Base-by-base conservation (phyloP, 2,329 filamentous ascomycete genomes). In the Phyllosticta paracitricarpa region DNA sequence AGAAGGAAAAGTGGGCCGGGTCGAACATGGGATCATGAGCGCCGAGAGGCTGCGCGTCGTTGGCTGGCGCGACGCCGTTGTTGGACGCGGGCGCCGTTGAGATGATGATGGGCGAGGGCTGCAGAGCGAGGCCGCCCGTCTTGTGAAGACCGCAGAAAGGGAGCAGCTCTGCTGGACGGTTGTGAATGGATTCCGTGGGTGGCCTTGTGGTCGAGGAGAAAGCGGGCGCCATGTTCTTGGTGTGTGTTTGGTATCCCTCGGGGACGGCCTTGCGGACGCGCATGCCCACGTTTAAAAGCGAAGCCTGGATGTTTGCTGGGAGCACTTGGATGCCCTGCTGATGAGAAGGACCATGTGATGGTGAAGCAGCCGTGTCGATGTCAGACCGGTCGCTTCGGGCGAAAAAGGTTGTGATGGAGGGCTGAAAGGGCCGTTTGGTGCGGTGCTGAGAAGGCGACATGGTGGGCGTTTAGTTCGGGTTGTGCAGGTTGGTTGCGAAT, bases 231-330 rank as follows among this genome's bases (percentile, higher is more conserved):
- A 12, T 7, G 17, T 14, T 54, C 5, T 26, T 28, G 48, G 56
- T 78, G 64, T 76, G 82, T 1, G 89, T 96, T 78, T 96, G 95
- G 81, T 97, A 97, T 63, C 93, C 93, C 72, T 97, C 92, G 0
- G 91, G 88, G 7, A 97, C 89, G 10, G 89, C 89, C 77, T 97
- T 97, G 71, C 93, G 88, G 57, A 97, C 83, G 25, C 93, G 87
- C 91, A 97, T 97, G 68, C 93, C 93, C 65, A 97, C 93, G 68
- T 83, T 89, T 52, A 97, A 80, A n/a, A 97, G 85, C 64, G 89
- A 89, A 40, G 91, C 82, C 74, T 96, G 90, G 33, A 95, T 81
- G 7, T 79, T 79, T 25, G 81, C 74, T 1, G 89, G 85, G 14
- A 92, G 78, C 3, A 72, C 68, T 67, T 62, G 54, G 66, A 66